Evolutionary conservation across 1,284 basidiomycete species (phyloP), one percentile per base, ranked within the genome.

Genomic region (Vanrija pseudolonga): DNA sequence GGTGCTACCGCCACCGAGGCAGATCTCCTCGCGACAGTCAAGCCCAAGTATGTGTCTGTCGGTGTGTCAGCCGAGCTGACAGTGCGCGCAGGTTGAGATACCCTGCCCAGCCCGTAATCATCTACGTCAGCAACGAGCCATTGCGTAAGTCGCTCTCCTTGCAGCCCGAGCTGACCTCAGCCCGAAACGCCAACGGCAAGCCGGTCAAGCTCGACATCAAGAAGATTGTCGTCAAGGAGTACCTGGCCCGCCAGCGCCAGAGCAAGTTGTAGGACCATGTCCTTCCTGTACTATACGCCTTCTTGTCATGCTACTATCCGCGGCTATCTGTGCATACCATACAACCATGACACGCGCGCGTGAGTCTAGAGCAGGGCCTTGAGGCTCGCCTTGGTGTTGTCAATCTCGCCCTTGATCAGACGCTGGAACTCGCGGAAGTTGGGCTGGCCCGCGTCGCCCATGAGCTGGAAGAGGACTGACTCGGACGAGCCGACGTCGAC

Each of bases 401-500:
- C 82, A 66, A 86, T 88, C 63, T 85, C 84, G 39, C 89, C 85
- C 72, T 90, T 92, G 68, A 92, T 83, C 32, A 91, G 72, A 3
- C 77, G 73, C 6, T 86, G 83, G 67, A 94, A 86, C 1, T 81
- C 78, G 69, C 85, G 89, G 82, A 95, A 96, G 17, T 80, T 78
- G 0, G 85, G 80, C 43, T 81, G 78, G 0, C 78, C 78, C 1
- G 91, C 82, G 65, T 90, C 89, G 18, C 70, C 65, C 49, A 72
- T 49, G 26, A 94, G 79, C 66, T 90, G 84, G 73, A 90, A 95
- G 1, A 85, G 81, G 3, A 87, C 73, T 55, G 86, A 89, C 71
- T 96, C 93, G 62, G 87, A 88, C 0, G 90, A 89, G 2, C 85
- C 85, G 53, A 96, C 80, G 50, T 83, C 78, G 1, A 84, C 89